These are phyloP conservation scores for Ilyonectria destructans DNA, from an alignment of 2,329 filamentous ascomycete genomes.

Conservation along the genomic window DNA sequence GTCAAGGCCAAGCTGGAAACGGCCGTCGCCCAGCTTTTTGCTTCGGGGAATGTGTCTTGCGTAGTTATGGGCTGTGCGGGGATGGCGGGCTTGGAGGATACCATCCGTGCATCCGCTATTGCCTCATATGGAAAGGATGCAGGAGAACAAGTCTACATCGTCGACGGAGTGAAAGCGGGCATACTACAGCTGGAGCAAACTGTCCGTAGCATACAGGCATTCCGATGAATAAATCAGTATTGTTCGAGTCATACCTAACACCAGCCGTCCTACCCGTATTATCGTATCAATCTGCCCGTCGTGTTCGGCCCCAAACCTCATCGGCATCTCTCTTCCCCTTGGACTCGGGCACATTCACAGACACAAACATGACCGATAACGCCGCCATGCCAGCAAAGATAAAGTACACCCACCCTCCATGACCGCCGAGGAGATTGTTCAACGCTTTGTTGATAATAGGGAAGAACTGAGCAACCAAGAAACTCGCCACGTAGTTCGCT, in stretches of 20 bases:
- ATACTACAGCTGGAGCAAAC: conserved; percentile 74
- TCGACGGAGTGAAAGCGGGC: conserved; percentile 86
- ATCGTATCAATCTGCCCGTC: conserved; percentile 67
- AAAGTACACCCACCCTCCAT: conserved; percentile 91
- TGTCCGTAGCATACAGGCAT: conserved; percentile 61
- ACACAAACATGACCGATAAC: conserved; percentile 80
- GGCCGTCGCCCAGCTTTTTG: conserved; percentile 79
- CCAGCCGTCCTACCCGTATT: conserved; percentile 31
- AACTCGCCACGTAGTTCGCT: conserved; percentile 92
- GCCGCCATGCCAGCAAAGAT: conserved; percentile 86
- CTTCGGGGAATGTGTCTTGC: conserved; percentile 71
- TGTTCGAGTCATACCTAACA: conserved; percentile 27
- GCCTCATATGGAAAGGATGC: conserved; percentile 75
- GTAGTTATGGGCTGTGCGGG: conserved; percentile 92
- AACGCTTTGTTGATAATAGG: conserved; percentile 86
- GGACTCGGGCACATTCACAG: conserved; percentile 86
- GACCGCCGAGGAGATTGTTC: conserved; percentile 74
- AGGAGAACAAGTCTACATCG: conserved; percentile 73
- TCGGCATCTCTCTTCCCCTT: conserved; percentile 87
- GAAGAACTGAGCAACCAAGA: conserved; percentile 95
- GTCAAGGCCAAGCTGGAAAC: conserved; percentile 77
- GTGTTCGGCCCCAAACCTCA: conserved; percentile 88
- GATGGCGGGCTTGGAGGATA: conserved; percentile 88
- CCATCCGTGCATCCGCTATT: conserved; percentile 79
- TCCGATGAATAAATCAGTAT: conserved; percentile 44